These are phyloP conservation scores for Periconia sp. DNA, from an alignment of 2,329 filamentous ascomycete species.

Conservation along the genomic window DNA sequence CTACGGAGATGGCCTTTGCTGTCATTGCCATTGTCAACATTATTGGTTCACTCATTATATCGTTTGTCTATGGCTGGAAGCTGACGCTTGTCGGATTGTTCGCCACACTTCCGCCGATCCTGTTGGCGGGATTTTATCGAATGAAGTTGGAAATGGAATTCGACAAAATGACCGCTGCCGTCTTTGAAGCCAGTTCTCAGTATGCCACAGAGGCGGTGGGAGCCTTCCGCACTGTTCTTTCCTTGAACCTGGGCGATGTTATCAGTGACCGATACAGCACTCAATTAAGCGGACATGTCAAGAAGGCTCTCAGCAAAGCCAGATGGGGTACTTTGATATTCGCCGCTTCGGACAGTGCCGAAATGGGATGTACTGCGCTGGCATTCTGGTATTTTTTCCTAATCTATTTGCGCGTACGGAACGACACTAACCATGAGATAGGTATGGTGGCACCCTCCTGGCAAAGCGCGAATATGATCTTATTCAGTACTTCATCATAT, in stretches of 20 bases:
- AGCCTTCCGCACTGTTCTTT: slow-evolving; percentile 71
- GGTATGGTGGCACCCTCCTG: slow-evolving; percentile 44
- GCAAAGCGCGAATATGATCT: slow-evolving; percentile 51
- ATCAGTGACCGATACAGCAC: slow-evolving; percentile 64
- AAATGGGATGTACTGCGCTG: slow-evolving; percentile 64
- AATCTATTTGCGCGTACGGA: neutral
- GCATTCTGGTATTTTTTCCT: slow-evolving; percentile 54
- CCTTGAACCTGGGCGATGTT: slow-evolving; percentile 68
- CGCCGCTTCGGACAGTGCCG: slow-evolving; percentile 68
- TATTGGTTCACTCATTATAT: slow-evolving; percentile 64
- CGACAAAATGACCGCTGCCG: slow-evolving; percentile 66
- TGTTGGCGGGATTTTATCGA: slow-evolving; percentile 53
- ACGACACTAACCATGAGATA: slow-evolving; percentile 1
- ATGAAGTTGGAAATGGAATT: slow-evolving; percentile 66
- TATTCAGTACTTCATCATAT: slow-evolving; percentile 55
- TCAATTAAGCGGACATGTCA: slow-evolving; percentile 62
- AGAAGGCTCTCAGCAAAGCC: slow-evolving; percentile 61
- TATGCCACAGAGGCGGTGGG: slow-evolving; percentile 75
- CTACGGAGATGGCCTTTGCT: slow-evolving; percentile 60
- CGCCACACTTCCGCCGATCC: slow-evolving; percentile 56
- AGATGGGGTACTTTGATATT: slow-evolving; percentile 66
- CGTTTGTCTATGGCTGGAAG: slow-evolving; percentile 77
- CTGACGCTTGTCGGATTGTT: slow-evolving; percentile 68
- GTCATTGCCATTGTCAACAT: slow-evolving; percentile 68
- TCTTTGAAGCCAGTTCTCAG: slow-evolving; percentile 71